A percentile compares a stretch with the other conserved stretches of the same genome.
Evolutionary conservation across 73 alveolate genomes (phyloP).

Genomic region (Uronychia setigera): DNA sequence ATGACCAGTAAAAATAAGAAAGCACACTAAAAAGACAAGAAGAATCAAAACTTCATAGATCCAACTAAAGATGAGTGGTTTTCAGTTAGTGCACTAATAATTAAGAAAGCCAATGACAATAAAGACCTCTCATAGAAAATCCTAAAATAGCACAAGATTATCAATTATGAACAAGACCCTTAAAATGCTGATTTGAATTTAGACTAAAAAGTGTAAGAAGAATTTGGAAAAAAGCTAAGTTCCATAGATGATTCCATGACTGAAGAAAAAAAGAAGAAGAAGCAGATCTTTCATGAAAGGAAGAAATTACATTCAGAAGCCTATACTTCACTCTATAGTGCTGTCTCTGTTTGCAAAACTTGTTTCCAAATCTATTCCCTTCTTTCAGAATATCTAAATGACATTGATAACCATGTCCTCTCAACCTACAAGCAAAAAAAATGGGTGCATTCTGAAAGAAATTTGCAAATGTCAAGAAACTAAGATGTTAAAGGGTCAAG

Average conservation of each 20-base stretch:
- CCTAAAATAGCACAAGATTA: conserved; percentile 9
- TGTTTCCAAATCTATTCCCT: conserved; percentile 32
- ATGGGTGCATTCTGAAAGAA: background rate
- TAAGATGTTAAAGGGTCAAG: background rate
- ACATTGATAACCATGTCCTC: background rate
- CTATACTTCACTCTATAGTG: conserved; percentile 26
- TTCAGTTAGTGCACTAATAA: conserved; percentile 33
- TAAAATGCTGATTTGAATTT: background rate
- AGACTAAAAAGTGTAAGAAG: background rate
- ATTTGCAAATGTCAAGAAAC: background rate
- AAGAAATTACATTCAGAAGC: background rate
- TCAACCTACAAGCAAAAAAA: background rate
- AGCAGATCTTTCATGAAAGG: background rate
- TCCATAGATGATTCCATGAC: background rate
- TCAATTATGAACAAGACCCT: background rate
- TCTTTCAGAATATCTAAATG: conserved; percentile 41
- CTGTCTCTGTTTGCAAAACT: conserved; percentile 40
- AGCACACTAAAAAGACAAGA: background rate
- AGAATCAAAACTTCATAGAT: background rate
- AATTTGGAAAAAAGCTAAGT: background rate
- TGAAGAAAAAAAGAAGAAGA: background rate
- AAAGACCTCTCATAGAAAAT: conserved; percentile 14
- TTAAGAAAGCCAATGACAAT: conserved; percentile 33
- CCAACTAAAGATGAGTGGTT: background rate
- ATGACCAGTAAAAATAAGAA: background rate